Base-by-base conservation (phyloP, 2,329 filamentous ascomycete genomes). In the Thermothelomyces thermophilus region DNA sequence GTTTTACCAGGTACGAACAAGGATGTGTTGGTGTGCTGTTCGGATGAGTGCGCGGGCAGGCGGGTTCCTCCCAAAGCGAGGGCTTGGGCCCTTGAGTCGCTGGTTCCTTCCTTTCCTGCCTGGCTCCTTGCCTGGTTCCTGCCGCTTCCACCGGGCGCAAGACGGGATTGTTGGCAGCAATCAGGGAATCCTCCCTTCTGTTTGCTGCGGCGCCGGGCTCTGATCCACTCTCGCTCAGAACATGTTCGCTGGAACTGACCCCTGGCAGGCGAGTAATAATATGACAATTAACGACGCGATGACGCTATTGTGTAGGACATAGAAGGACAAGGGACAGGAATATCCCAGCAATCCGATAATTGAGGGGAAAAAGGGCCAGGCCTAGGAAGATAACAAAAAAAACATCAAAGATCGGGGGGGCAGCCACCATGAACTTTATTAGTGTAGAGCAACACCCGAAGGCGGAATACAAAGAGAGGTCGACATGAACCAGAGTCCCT, bases 141-240 rank as follows among this genome's bases (percentile, higher is more conserved):
- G 51, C 46, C 51, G 46, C 20, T n/a, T 50, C 46, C 33, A 30
- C 46, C 46, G 50, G 41, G 14, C 35, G 35, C 13, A 19, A 39
- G 26, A 20, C 14, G 16, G 20, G 17, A 33, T 26, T 35, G 41
- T 46, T 52, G 41, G 39, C 17, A 36, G 31, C 46, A 46, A 52
- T 49, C 50, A 46, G 46, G 42, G 46, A 49, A 49, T 34, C 40
- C 33, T 16, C 24, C 41, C 45, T 26, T 33, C 20, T 14, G 11
- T 17, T 35, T 35, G 33, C 46, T 48, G 36, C 40, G 41, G 45
- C 41, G 41, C 28, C 41, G 37, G 34, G n/a, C 37, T 36, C 13
- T n/a, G 50, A 30, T 46, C 46, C 46, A 46, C 46, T 24, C 46
- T 24, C 34, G 16, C 48, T 53, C 41, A 46, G 26, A 39, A 28